A percentile compares a stretch with the other conserved stretches of the same genome.
Conservation (phyloP, 129 eudicot genomes). For the Scalesia atractyloides region DNA sequence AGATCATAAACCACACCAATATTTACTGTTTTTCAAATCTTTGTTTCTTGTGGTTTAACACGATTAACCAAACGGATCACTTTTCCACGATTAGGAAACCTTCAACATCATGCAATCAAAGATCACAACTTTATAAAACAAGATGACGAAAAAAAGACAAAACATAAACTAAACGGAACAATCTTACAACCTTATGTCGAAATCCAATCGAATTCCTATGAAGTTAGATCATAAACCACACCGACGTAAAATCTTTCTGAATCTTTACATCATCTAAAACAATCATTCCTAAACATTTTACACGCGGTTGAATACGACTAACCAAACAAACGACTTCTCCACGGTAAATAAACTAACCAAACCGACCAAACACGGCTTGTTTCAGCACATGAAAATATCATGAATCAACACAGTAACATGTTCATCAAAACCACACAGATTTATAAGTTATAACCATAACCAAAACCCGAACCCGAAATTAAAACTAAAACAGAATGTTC, state of each 20-base stretch:
- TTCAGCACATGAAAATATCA: conserved; percentile 12
- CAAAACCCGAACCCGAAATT: neutral
- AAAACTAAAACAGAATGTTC: conserved; percentile 15
- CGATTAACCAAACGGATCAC: no score
- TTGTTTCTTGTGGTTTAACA: no score
- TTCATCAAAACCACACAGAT: neutral
- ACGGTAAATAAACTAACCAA: neutral
- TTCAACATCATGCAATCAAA: conserved; percentile 1
- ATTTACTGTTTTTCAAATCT: no score
- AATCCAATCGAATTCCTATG: neutral
- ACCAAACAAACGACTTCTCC: neutral
- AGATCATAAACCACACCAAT: no score
- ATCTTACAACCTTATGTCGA: conserved; percentile 5
- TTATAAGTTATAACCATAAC: neutral
- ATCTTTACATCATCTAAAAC: neutral
- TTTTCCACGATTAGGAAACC: no score
- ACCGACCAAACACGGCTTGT: neutral
- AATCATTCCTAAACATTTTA: neutral
- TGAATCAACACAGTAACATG: conserved; percentile 1
- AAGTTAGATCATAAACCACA: no score
- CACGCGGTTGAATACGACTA: conserved; percentile 2
- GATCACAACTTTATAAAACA: neutral
- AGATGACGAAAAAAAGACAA: neutral
- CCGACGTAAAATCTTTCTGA: no score
- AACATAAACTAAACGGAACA: neutral